Conservation (phyloP, 2,329 filamentous ascomycete genomes). For the Venturia nashicola region DNA sequence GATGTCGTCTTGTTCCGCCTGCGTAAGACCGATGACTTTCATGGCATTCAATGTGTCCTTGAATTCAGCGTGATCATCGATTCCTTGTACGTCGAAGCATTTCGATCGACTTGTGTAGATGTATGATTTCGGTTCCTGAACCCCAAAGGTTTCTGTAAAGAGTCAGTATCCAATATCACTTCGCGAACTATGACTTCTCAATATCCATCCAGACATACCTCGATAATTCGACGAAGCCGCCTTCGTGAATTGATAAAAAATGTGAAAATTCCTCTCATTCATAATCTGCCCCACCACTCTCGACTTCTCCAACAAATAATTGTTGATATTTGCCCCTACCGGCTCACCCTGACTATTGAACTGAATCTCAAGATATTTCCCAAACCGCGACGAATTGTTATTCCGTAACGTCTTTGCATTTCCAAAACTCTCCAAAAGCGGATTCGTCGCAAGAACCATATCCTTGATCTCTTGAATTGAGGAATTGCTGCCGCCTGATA, state of each 20-base stretch:
- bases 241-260: constrained; percentile 98
- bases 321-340: constrained; percentile 93
- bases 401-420: constrained; percentile 97
- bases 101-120: constrained; percentile 88
- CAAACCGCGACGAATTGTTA: constrained; percentile 97
- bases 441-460: constrained; percentile 98
- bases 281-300: constrained; percentile 88
- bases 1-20: constrained; percentile 87
- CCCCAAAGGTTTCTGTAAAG: constrained; percentile 51
- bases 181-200: background rate
- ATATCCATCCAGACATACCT: constrained; percentile 25
- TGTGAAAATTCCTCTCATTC: constrained; percentile 97
- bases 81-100: constrained; percentile 86
- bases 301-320: constrained; percentile 92
- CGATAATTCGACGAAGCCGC: constrained; percentile 78
- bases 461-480: constrained; percentile 97
- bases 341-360: constrained; percentile 89
- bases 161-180: background rate
- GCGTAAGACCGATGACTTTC: constrained; percentile 79
- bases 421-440: constrained; percentile 90
- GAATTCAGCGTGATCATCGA: constrained; percentile 84
- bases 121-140: constrained; percentile 88
- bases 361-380: constrained; percentile 94
- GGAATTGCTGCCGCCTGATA: constrained; percentile 72
- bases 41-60: constrained; percentile 87